A percentile compares a stretch with the other conserved stretches of the same genome.
These are phyloP conservation scores for Hymenoscyphus fructigenus DNA, from an alignment of 2,329 filamentous ascomycete species.

Conservation along the genomic window DNA sequence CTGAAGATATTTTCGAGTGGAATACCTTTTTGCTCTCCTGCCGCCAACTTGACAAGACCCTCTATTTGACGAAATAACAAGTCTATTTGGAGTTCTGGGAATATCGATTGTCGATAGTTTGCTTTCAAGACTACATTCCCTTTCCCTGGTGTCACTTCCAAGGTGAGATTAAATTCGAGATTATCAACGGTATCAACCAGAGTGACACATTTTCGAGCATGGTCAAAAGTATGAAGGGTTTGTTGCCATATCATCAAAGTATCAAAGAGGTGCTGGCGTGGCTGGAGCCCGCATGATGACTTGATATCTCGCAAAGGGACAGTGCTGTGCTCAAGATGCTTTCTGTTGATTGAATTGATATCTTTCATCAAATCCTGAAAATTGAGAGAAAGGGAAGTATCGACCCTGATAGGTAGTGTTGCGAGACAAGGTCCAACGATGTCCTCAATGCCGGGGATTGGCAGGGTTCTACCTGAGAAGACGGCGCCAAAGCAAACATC, in stretches of 20 bases:
- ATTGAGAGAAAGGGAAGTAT: conserved; percentile 51
- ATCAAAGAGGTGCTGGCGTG: conserved; percentile 67
- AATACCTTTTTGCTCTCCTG: conserved; percentile 15
- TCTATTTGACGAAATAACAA: conserved; percentile 63
- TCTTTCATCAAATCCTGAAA: conserved; percentile 60
- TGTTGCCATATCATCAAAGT: conserved; percentile 84
- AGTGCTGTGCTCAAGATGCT: conserved; percentile 61
- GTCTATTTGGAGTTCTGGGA: conserved; percentile 56
- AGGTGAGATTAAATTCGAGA: conserved; percentile 71
- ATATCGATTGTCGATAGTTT: conserved; percentile 52
- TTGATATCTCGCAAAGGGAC: conserved; percentile 70
- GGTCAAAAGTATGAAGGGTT: conserved; percentile 48
- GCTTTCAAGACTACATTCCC: conserved; percentile 49
- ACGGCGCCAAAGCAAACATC: conserved; percentile 78
- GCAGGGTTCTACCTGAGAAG: conserved; percentile 76
- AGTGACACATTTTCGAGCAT: conserved; percentile 43
- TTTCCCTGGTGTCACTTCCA: conserved; percentile 70
- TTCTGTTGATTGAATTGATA: conserved; percentile 65
- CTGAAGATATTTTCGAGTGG: conserved; percentile 19
- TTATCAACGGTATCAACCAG: conserved; percentile 65
- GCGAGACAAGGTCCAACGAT: conserved; percentile 79
- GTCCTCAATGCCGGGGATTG: conserved; percentile 66
- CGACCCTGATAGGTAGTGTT: conserved; percentile 69
- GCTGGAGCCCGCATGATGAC: conserved; percentile 53
- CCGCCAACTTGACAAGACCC: conserved; percentile 46